A percentile compares a stretch with the other conserved stretches of the same genome.
Evolutionary conservation across 192 early-diverging fungal genomes (phyloP).

Genomic region (Backusella circina): DNA sequence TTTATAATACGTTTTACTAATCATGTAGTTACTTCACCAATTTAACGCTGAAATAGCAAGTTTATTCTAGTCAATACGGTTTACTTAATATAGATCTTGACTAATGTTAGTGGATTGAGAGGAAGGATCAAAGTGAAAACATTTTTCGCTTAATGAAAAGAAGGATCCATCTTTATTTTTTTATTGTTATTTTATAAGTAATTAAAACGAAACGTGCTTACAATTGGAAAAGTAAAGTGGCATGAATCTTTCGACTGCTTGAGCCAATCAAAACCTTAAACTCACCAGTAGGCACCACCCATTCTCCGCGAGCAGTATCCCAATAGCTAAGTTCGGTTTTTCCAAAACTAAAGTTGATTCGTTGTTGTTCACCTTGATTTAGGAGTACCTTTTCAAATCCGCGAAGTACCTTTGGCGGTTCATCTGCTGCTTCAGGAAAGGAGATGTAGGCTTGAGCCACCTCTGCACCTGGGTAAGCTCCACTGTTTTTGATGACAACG

Average conservation of each 20-base stretch:
- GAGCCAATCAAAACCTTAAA: constrained; percentile 5
- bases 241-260: constrained; percentile 7
- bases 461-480: constrained; percentile 27
- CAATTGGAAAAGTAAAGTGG: neutral
- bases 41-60: too few relatives aligned
- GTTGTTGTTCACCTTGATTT: neutral
- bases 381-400: constrained; percentile 32
- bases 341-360: constrained; percentile 38
- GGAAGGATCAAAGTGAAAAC: too few relatives aligned
- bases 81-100: too few relatives aligned
- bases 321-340: constrained; percentile 44
- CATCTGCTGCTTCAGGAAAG: constrained; percentile 36
- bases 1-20: too few relatives aligned
- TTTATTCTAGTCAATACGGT: too few relatives aligned
- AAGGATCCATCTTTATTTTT: too few relatives aligned
- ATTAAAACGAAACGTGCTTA: neutral
- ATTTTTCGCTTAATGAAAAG: too few relatives aligned
- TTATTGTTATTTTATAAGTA: too few relatives aligned
- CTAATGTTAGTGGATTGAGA: too few relatives aligned
- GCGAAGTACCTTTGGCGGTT: constrained; percentile 37
- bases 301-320: constrained; percentile 19
- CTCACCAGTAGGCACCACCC: constrained; percentile 3
- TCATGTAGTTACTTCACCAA: too few relatives aligned
- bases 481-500: constrained; percentile 30
- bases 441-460: constrained; percentile 33